Evolutionary conservation across 2,329 filamentous ascomycete genomes (phyloP), one percentile per base, ranked within the genome.

Genomic region (Aureobasidium sp.): DNA sequence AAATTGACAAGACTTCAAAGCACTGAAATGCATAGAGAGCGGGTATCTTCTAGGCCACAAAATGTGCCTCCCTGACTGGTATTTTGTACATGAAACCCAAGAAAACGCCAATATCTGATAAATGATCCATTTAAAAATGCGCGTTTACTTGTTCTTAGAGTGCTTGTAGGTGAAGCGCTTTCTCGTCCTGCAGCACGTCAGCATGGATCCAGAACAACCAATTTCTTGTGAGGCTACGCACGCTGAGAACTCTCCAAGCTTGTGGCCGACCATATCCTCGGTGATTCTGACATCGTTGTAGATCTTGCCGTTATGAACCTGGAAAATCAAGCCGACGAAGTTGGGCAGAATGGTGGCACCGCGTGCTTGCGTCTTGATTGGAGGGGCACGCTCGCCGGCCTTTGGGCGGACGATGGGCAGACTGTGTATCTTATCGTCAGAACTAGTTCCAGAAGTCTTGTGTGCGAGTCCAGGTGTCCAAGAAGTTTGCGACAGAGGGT

Each of bases 191-290:
- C 52, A 55, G 27, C 36, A 46, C 29, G 34, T 37, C 46, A 50
- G 32, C 60, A 27, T 55, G 44, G 51, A 52, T n/a, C 15, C 37
- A 7, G 48, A 27, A 17, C 52, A 13, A 4, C 29, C 15, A 37
- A 29, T 26, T 8, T 39, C 36, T 44, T 9, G 5, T 10, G 36
- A 17, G 12, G 34, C 9, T 55, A 85, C 90, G 71, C 84, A 96
- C 92, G 85, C 80, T 65, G 91, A 87, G 74, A 96, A 97, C 77
- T 97, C 92, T 69, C 92, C 92, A 68, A 97, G 81, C 78, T 96
- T 97, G 76, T 94, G 89, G 60, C 92, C 92, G 55, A 97, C 92
- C 92, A 97, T 97, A 71, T 96, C 90, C 74, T 96, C 92, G 17
- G 92, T 96, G 66, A 97, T 89, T 67, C 81, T 82, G 61, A 96